phyloP scores from a whole-genome alignment of 306 rosid species.

The Biancaea sappan region DNA sequence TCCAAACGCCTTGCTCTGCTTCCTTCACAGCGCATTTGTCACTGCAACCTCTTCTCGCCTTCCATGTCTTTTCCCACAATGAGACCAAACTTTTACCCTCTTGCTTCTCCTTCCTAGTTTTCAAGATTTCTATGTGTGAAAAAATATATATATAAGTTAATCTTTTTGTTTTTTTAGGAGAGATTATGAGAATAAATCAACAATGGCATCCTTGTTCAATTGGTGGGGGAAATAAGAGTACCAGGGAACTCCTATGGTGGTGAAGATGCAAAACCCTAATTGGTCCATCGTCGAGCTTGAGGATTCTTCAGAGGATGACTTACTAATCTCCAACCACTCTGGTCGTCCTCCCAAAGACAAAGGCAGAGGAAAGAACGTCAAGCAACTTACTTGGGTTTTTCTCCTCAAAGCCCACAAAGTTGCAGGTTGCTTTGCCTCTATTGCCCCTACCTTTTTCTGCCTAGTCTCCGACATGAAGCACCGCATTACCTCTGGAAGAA shows the following conservation, averaged over 20 bases:
- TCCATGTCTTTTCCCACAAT: conserved; percentile 44
- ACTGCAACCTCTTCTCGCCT: conserved; percentile 2
- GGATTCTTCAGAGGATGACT: conserved; percentile 77
- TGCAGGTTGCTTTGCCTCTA: conserved; percentile 79
- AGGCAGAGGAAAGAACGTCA: conserved; percentile 76
- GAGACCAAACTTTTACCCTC: conserved; percentile 52
- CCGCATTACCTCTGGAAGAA: conserved; percentile 70
- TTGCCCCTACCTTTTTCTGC: conserved; percentile 66
- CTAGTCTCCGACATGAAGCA: conserved; percentile 63
- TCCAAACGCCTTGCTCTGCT: conserved; percentile 48
- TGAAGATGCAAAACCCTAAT: conserved; percentile 94
- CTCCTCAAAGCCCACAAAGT: conserved; percentile 91
- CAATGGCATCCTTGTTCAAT: conserved; percentile 71
- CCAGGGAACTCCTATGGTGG: conserved; percentile 90
- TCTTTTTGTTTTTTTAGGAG: neutral
- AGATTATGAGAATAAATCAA: conserved; percentile 44
- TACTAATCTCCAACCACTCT: conserved; percentile 49
- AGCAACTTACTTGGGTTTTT: conserved; percentile 92
- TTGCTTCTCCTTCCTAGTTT: conserved; percentile 1
- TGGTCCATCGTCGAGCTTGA: conserved; percentile 96
- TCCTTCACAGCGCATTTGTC: conserved; percentile 52
- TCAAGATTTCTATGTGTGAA: too few species aligned
- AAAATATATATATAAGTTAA: neutral
- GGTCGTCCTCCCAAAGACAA: conserved; percentile 39
- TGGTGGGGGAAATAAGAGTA: conserved; percentile 81